phyloP scores from a whole-genome alignment of 345 rosid species.

The Rhodamnia argentea region DNA sequence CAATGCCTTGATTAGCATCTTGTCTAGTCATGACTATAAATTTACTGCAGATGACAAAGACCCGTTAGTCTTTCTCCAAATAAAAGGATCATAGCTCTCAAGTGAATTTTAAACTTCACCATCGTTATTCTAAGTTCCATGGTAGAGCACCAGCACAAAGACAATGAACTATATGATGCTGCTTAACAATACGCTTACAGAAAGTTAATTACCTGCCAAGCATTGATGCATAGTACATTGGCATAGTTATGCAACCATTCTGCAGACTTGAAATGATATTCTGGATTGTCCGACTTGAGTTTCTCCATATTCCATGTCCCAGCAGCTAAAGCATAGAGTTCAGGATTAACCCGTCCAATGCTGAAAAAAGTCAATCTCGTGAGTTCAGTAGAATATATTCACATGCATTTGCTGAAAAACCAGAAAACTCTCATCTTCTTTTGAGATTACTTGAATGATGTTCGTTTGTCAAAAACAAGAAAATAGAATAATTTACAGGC shows the following conservation, averaged over 20 bases:
- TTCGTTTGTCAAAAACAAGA: neutral
- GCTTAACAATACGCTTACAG: neutral
- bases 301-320: conserved; percentile 43
- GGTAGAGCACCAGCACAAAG: neutral
- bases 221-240: conserved; percentile 65
- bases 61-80: neutral
- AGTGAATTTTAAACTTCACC: neutral
- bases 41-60: neutral
- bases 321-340: conserved; percentile 77
- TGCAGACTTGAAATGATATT: conserved; percentile 16
- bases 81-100: neutral
- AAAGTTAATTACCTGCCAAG: conserved; percentile 78
- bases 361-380: conserved; percentile 25
- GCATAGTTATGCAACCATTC: conserved; percentile 59
- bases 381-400: neutral
- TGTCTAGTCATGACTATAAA: neutral
- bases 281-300: conserved; percentile 1
- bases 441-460: neutral
- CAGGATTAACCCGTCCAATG: conserved; percentile 87
- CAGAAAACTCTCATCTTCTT: neutral
- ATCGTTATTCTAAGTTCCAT: neutral
- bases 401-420: no score
- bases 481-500: neutral
- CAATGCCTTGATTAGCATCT: neutral
- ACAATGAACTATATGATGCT: neutral